Evolutionary conservation across 805 yeast genomes (phyloP).

Genomic region (Candida pseudofarinosa): DNA sequence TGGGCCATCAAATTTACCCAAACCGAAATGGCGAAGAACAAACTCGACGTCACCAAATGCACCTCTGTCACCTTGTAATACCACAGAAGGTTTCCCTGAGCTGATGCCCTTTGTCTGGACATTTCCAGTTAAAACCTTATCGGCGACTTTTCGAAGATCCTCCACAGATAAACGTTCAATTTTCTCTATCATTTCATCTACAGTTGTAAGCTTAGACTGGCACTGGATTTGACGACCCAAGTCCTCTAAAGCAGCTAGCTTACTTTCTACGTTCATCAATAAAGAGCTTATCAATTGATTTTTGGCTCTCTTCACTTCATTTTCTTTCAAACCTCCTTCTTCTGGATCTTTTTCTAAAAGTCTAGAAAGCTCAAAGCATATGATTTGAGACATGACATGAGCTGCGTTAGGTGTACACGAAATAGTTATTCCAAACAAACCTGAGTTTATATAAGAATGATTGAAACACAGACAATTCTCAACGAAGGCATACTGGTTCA

Average conservation of each 20-base stretch:
- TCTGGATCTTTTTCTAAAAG: slow-evolving; percentile 27
- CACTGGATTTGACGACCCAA: slow-evolving; percentile 91
- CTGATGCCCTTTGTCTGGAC: slow-evolving; percentile 43
- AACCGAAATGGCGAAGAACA: slow-evolving; percentile 64
- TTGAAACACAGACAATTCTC: slow-evolving; percentile 87
- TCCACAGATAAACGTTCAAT: slow-evolving; percentile 63
- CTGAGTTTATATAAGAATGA: slow-evolving; percentile 86
- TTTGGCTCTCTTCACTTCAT: slow-evolving; percentile 84
- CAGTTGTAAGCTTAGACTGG: slow-evolving; percentile 69
- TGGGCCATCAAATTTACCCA: slow-evolving; percentile 45
- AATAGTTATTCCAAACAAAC: slow-evolving; percentile 84
- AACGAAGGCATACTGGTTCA: slow-evolving; percentile 86
- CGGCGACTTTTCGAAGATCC: slow-evolving; percentile 73
- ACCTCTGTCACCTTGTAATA: slow-evolving; percentile 84
- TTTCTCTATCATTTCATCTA: slow-evolving; percentile 74
- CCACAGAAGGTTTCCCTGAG: slow-evolving; percentile 73
- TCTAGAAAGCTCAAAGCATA: slow-evolving; percentile 44
- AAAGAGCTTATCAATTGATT: slow-evolving; percentile 85
- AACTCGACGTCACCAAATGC: slow-evolving; percentile 78
- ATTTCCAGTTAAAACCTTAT: slow-evolving; percentile 67
- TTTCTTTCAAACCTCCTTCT: slow-evolving; percentile 58
- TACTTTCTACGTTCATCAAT: slow-evolving; percentile 89
- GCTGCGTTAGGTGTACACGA: slow-evolving; percentile 87
- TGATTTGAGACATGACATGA: slow-evolving; percentile 73
- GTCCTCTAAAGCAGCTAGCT: slow-evolving; percentile 91